These are phyloP conservation scores for Lactarius quietus DNA, from an alignment of 768 basidiomycete genomes.

Conservation along the genomic window DNA sequence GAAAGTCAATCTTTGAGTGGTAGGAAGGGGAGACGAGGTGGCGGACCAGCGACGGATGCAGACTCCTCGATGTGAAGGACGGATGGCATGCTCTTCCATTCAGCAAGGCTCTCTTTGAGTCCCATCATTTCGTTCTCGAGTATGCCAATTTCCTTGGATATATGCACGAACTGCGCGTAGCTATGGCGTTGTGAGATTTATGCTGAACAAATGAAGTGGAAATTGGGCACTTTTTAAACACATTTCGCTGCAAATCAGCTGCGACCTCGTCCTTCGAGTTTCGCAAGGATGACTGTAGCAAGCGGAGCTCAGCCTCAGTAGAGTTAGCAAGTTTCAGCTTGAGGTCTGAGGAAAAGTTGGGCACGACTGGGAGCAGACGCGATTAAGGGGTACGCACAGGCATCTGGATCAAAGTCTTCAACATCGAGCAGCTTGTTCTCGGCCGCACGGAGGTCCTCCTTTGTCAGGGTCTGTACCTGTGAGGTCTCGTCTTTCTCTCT, in stretches of 20 bases:
- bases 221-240: slow-evolving; percentile 80
- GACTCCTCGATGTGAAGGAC: slow-evolving; percentile 87
- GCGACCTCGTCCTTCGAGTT: slow-evolving; percentile 68
- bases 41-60: slow-evolving; percentile 54
- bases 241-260: slow-evolving; percentile 81
- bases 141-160: slow-evolving; percentile 95
- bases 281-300: slow-evolving; percentile 72
- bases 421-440: slow-evolving; percentile 64
- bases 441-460: slow-evolving; percentile 57
- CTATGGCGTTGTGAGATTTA: slow-evolving; percentile 40
- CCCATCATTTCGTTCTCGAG: slow-evolving; percentile 98
- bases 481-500: slow-evolving; percentile 50
- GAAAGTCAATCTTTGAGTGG: neutral
- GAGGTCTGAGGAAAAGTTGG: slow-evolving; percentile 41
- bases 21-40: slow-evolving; percentile 15
- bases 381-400: slow-evolving; percentile 56
- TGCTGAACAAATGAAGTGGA: neutral
- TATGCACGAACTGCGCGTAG: slow-evolving; percentile 94
- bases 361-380: neutral
- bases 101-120: slow-evolving; percentile 87
- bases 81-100: slow-evolving; percentile 96
- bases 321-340: slow-evolving; percentile 89
- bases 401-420: slow-evolving; percentile 84
- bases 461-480: slow-evolving; percentile 36
- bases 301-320: slow-evolving; percentile 74